Percentiles rank a stretch among this genome's conserved stretches.
Evolutionary conservation across 2,329 filamentous ascomycete species (phyloP).

Genomic region (Dactylellina parvicollis): DNA sequence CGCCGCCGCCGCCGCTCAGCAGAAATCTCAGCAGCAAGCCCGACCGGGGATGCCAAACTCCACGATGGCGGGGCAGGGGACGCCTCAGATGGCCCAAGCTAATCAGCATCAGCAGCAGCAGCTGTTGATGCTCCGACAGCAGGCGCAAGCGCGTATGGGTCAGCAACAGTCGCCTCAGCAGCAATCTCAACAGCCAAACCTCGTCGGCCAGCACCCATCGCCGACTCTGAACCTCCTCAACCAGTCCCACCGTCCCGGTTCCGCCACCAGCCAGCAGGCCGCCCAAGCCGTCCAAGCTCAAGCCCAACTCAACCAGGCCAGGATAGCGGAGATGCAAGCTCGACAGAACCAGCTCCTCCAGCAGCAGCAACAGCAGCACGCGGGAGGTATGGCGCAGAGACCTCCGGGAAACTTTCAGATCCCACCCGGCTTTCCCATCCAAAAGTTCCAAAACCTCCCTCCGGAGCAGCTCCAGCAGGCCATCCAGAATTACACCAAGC

Average conservation of each 20-base stretch:
- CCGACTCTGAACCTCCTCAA: conserved; percentile 41
- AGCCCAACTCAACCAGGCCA: conserved; percentile 39
- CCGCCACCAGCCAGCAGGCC: conserved; percentile 34
- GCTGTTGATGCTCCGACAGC: conserved; percentile 23
- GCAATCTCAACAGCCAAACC: conserved; percentile 2
- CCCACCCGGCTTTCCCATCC: conserved; percentile 40
- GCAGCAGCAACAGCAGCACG: conserved; percentile 13
- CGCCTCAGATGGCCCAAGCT: conserved; percentile 9
- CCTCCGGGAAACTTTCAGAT: conserved; percentile 19
- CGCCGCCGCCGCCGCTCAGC: conserved; percentile 11
- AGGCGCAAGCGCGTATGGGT: conserved; percentile 20
- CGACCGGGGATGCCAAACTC: conserved; percentile 32
- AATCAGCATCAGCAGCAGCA: conserved; percentile 24
- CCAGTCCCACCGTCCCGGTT: conserved; percentile 28
- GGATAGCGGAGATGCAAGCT: conserved; percentile 29
- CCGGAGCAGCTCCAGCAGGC: conserved; percentile 41
- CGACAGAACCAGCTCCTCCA: conserved; percentile 19
- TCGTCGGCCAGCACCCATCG: conserved; percentile 42
- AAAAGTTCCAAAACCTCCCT: conserved; percentile 34
- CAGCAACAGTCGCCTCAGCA: conserved; percentile 20
- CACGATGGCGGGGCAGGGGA: conserved; percentile 27
- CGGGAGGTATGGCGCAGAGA: conserved; percentile 8
- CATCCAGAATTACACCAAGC: conserved; percentile 35
- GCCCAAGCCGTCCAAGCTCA: conserved; percentile 22
- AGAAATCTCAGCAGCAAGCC: neutral